phyloP scores from a whole-genome alignment of 805 yeast genomes.

The Cyberlindnera maclurae region DNA sequence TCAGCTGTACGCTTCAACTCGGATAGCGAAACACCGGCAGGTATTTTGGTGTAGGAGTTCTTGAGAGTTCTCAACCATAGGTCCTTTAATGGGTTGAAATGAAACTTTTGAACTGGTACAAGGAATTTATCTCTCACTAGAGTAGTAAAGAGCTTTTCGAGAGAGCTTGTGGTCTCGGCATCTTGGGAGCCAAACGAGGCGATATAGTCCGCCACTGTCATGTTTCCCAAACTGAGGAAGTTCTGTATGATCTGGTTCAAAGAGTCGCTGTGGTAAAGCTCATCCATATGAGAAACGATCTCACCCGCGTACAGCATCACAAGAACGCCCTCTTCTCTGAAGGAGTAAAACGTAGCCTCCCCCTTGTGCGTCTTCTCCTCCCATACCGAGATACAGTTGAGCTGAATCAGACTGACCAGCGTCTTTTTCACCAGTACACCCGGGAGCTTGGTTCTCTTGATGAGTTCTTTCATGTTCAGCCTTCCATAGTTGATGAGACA shows the following conservation, averaged over 20 bases:
- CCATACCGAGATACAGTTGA: conserved; percentile 69
- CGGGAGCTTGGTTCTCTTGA: conserved; percentile 40
- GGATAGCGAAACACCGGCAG: conserved; percentile 34
- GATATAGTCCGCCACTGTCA: conserved; percentile 48
- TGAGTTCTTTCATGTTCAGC: conserved; percentile 47
- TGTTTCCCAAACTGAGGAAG: conserved; percentile 60
- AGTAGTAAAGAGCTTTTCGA: conserved; percentile 33
- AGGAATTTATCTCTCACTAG: conserved; percentile 46
- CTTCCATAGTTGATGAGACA: conserved; percentile 63
- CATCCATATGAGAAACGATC: conserved; percentile 48
- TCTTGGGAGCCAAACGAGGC: conserved; percentile 23
- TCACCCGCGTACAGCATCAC: conserved; percentile 71
- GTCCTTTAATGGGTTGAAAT: conserved; percentile 31
- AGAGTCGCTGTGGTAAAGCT: conserved; percentile 32
- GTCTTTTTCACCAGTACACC: conserved; percentile 49
- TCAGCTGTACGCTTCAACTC: conserved; percentile 52
- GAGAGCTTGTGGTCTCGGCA: conserved; percentile 21
- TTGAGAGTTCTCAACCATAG: conserved; percentile 35
- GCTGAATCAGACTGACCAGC: conserved; percentile 71
- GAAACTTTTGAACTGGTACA: conserved; percentile 35
- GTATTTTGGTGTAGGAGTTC: conserved; percentile 31
- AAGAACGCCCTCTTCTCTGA: conserved; percentile 58
- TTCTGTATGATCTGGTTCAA: conserved; percentile 61
- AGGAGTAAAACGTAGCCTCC: conserved; percentile 41
- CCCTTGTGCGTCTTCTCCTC: conserved; percentile 30